Conservation (phyloP, 1,139 yeast species). For the Martiniozyma asiatica region DNA sequence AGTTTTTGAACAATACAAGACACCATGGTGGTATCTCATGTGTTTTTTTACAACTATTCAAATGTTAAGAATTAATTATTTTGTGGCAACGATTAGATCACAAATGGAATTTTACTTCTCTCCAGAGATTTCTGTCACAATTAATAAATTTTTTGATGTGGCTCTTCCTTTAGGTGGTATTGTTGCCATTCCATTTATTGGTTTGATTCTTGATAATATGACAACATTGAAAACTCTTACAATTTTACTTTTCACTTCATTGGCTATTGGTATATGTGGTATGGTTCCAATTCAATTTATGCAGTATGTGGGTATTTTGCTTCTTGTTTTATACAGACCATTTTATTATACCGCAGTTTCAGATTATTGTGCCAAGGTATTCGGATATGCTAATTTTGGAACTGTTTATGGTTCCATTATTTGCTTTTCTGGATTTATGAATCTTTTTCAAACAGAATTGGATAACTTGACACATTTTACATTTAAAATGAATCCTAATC, state of each 20-base stretch:
- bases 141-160: constrained; percentile 69
- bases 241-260: constrained; percentile 41
- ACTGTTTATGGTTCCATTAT: constrained; percentile 83
- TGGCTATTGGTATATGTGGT: constrained; percentile 58
- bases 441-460: constrained; percentile 56
- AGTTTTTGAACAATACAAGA: constrained; percentile 49
- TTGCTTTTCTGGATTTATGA: constrained; percentile 68
- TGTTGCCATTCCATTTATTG: constrained; percentile 75
- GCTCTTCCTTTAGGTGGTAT: constrained; percentile 85
- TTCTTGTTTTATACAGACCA: constrained; percentile 80
- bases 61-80: constrained; percentile 83
- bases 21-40: constrained; percentile 75
- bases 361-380: constrained; percentile 83
- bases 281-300: constrained; percentile 39
- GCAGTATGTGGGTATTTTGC: constrained; percentile 49
- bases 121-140: constrained; percentile 35
- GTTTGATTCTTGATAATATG: constrained; percentile 64
- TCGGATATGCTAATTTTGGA: constrained; percentile 72
- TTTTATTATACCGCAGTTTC: constrained; percentile 83
- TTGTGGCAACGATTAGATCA: constrained; percentile 75
- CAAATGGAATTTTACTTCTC: constrained; percentile 63
- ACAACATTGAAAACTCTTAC: constrained; percentile 48
- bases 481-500: constrained; percentile 65
- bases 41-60: constrained; percentile 70
- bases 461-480: constrained; percentile 59